A percentile compares a stretch with the other conserved stretches of the same genome.
These are phyloP conservation scores for Apiotrichum gamsii DNA, from an alignment of 1,284 basidiomycete species.

Conservation along the genomic window DNA sequence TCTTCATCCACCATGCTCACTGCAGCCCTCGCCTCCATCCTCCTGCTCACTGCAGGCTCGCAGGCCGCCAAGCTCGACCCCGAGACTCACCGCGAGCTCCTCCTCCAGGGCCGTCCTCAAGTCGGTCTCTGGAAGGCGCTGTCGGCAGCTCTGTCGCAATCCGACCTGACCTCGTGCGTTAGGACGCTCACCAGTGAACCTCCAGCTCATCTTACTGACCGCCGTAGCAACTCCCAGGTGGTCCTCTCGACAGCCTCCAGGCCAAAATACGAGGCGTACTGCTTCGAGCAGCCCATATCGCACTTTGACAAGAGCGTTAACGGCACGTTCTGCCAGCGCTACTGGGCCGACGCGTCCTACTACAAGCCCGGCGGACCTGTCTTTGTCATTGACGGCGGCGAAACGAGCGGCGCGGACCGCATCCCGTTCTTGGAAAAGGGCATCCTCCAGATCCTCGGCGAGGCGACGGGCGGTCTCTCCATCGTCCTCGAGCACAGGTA, in stretches of 20 bases:
- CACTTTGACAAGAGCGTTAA: conserved; percentile 51
- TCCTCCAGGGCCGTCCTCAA: conserved; percentile 31
- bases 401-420: conserved; percentile 54
- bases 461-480: conserved; percentile 72
- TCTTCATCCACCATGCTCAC: conserved; percentile 3
- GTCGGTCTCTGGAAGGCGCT: conserved; percentile 34
- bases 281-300: conserved; percentile 78
- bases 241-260: not conserved
- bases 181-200: no score
- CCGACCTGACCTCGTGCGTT: no score
- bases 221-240: conserved; percentile 1
- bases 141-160: no score
- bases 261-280: conserved; percentile 46
- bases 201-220: no score
- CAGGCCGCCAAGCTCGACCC: conserved; percentile 15
- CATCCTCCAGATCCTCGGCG: conserved; percentile 75
- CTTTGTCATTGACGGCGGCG: conserved; percentile 74
- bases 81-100: conserved; percentile 22
- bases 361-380: conserved; percentile 72
- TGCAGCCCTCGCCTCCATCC: not conserved
- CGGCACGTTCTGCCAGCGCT: conserved; percentile 54
- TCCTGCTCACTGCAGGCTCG: not conserved
- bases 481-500: conserved; percentile 80
- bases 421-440: conserved; percentile 53
- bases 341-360: conserved; percentile 82